A percentile compares a stretch with the other conserved stretches of the same genome.
Conservation (phyloP, 805 yeast species). For the Alloascoidea hylecoeti region DNA sequence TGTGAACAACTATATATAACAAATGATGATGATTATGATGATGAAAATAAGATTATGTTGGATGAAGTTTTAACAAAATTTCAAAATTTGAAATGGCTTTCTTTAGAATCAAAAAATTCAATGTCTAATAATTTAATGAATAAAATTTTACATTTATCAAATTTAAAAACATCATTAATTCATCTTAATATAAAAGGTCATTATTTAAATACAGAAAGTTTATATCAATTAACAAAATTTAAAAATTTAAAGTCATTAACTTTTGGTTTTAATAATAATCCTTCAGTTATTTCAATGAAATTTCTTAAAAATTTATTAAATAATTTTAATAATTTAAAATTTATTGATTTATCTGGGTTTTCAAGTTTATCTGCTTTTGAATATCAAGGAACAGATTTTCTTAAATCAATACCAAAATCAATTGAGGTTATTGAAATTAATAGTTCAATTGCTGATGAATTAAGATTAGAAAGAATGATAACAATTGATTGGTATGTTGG, state of each 20-base stretch:
- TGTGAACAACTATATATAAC: background rate
- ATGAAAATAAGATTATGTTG: background rate
- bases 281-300: background rate
- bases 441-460: background rate
- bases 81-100: background rate
- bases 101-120: background rate
- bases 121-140: background rate
- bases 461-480: background rate
- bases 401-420: background rate
- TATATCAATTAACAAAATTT: background rate
- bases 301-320: background rate
- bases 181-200: constrained; percentile 1
- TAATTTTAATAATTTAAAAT: background rate
- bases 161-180: background rate
- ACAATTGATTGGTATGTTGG: background rate
- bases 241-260: background rate
- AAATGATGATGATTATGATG: background rate
- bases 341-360: background rate
- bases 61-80: background rate
- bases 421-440: background rate
- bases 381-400: background rate
- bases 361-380: background rate
- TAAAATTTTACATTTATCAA: background rate
- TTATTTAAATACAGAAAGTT: background rate
- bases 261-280: background rate